Evolutionary conservation across 371 early-diverging fungal genomes (phyloP).

Genomic region (Circinella umbellata): DNA sequence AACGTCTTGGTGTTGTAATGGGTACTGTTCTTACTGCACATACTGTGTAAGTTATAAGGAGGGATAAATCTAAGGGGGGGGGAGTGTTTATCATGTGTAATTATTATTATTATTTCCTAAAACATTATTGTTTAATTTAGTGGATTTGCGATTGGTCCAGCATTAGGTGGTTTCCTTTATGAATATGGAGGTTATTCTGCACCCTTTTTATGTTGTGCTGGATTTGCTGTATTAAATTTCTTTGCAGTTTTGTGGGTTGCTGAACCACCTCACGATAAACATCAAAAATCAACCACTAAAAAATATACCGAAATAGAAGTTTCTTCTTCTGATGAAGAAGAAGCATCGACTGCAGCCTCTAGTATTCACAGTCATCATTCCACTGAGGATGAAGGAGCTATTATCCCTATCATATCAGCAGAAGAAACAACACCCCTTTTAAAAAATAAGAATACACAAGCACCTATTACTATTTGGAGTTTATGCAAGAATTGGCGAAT

Average conservation of each 20-base stretch:
- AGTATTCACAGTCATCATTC: neutral
- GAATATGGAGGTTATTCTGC: slow-evolving; percentile 69
- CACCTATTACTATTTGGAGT: slow-evolving; percentile 48
- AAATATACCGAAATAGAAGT: slow-evolving; percentile 9
- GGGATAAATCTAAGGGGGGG: neutral
- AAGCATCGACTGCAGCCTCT: slow-evolving; percentile 16
- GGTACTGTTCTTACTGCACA: slow-evolving; percentile 76
- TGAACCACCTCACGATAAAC: slow-evolving; percentile 48
- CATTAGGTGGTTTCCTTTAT: slow-evolving; percentile 77
- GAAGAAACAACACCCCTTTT: slow-evolving; percentile 16
- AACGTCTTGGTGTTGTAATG: slow-evolving; percentile 76
- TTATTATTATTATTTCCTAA: too few species aligned
- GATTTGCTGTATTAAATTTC: slow-evolving; percentile 71
- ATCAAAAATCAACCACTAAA: slow-evolving; percentile 21
- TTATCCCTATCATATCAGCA: slow-evolving; percentile 3
- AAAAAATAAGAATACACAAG: slow-evolving; percentile 5
- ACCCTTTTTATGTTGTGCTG: slow-evolving; percentile 78
- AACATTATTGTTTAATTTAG: neutral
- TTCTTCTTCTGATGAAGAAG: slow-evolving; percentile 12
- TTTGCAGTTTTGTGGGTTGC: slow-evolving; percentile 65
- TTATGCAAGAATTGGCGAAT: slow-evolving; percentile 63
- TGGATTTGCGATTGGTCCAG: slow-evolving; percentile 79
- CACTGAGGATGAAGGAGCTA: slow-evolving; percentile 6
- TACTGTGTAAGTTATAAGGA: slow-evolving; percentile 42
- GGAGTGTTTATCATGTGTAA: slow-evolving; percentile 1